phyloP scores from a whole-genome alignment of 2,329 filamentous ascomycete species.

The Raffaelea arxii region DNA sequence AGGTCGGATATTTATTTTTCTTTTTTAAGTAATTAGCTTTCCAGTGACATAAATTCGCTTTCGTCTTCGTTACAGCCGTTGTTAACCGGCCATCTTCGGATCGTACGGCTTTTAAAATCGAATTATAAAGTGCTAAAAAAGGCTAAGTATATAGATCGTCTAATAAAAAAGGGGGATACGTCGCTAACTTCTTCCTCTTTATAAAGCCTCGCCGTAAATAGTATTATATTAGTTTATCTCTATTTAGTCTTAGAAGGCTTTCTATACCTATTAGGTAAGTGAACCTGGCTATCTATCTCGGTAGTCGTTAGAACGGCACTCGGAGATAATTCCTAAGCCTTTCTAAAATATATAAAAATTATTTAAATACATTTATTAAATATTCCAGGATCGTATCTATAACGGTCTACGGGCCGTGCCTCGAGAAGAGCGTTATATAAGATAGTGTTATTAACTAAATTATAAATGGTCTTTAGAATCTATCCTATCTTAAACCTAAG shows the following conservation, averaged over 20 bases:
- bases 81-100: background rate
- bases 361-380: background rate
- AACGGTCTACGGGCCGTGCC: background rate
- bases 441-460: background rate
- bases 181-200: background rate
- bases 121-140: background rate
- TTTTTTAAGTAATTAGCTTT: background rate
- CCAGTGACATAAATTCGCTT: background rate
- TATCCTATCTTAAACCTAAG: background rate
- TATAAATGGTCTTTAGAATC: background rate
- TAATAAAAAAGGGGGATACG: background rate
- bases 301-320: background rate
- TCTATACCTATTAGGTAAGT: background rate
- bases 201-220: background rate
- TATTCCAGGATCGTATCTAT: background rate
- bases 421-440: background rate
- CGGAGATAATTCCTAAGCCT: background rate
- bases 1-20: background rate
- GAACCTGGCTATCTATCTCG: background rate
- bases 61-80: background rate
- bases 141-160: background rate
- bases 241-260: background rate
- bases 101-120: background rate
- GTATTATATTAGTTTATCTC: background rate
- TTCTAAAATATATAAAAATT: background rate